A percentile compares a stretch with the other conserved stretches of the same genome.
Conservation (phyloP, 192 early-diverging fungal species). For the Coemansia aciculifera region DNA sequence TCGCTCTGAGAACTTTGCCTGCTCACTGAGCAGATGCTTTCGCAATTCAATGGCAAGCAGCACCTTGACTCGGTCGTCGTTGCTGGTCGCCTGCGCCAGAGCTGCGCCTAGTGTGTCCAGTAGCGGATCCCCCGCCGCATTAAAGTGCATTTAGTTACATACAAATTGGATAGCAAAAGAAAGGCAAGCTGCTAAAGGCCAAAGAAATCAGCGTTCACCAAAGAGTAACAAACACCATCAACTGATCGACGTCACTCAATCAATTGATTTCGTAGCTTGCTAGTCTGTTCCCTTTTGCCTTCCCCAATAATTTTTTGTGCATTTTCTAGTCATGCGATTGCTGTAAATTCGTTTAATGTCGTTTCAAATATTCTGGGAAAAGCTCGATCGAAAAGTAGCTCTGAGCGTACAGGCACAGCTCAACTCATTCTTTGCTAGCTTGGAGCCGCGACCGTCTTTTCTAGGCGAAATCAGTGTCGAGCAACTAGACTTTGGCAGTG, state of each 20-base stretch:
- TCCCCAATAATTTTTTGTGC: not conserved
- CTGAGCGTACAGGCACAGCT: slow-evolving; percentile 65
- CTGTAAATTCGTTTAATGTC: slow-evolving; percentile 58
- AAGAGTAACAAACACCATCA: not conserved
- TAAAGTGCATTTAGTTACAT: not conserved
- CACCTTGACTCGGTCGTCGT: slow-evolving; percentile 8
- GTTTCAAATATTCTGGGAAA: slow-evolving; percentile 69
- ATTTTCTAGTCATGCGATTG: not conserved
- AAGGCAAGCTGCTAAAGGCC: not conserved
- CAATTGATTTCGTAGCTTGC: not conserved
- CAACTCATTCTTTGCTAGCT: slow-evolving; percentile 62
- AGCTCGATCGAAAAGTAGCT: slow-evolving; percentile 64
- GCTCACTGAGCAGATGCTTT: slow-evolving; percentile 8
- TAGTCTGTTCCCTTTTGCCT: not conserved
- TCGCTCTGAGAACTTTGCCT: slow-evolving; percentile 9
- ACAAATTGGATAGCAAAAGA: not conserved
- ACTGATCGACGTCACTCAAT: slow-evolving; percentile 4
- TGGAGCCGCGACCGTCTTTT: slow-evolving; percentile 64
- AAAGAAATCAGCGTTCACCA: not conserved
- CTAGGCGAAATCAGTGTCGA: slow-evolving; percentile 72
- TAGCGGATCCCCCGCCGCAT: slow-evolving; percentile 5
- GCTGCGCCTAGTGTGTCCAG: slow-evolving; percentile 4
- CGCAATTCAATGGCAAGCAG: slow-evolving; percentile 8
- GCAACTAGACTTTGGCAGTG: slow-evolving; percentile 66
- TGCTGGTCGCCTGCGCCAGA: not conserved